Evolutionary conservation across 148 eudicot species (phyloP), one percentile per base, ranked within the genome.

Genomic region (Cornus suecica): DNA sequence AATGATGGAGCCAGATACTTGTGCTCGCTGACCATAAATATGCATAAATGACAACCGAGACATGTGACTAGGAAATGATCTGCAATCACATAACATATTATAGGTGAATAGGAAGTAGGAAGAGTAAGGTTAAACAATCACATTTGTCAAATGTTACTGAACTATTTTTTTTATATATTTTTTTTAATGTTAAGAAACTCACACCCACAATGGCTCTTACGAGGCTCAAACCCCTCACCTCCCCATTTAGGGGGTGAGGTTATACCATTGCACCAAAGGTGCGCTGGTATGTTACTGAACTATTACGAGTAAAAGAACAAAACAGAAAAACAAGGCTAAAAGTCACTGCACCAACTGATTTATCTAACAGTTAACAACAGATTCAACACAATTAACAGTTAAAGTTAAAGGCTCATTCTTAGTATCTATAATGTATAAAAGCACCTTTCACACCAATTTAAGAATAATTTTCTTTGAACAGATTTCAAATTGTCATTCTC

Each of bases 1-100:
- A 70, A 92, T 83, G 71, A 92, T 72, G 82, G 97, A 88, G 52
- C 95, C 97, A 37, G 93, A 93, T 66, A 89, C 90, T 73, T 81
- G 82, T 66, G 85, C 85, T 22, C 95, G 89, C 68, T 77, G 89
- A 56, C 88, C 95, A 82, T 82, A 90, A 5, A 89, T 84, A 37
- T 83, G 76, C 88, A 85, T 93, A 71, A 89, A 88, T 69, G 93
- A 86, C 58, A 89, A 68, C 72, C 82, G 87, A n/a, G 82, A 84
- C 69, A 69, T 78, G 66, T 79, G 82, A 73, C 54, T 61, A 67
- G 86, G 84, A 70, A 75, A 74, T 41, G 56, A 73, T 69, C 95
- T 90, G 86, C 82, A 84, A 66, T 61, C 70, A 82, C 67, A 82
- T 45, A 20, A 62, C 34, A 76, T 23, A 31, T 54, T n/a, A 45